Percentiles rank a stretch among this genome's conserved stretches.
Evolutionary conservation across 805 yeast genomes (phyloP).

Genomic region (Wickerhamomyces rabaulensis): DNA sequence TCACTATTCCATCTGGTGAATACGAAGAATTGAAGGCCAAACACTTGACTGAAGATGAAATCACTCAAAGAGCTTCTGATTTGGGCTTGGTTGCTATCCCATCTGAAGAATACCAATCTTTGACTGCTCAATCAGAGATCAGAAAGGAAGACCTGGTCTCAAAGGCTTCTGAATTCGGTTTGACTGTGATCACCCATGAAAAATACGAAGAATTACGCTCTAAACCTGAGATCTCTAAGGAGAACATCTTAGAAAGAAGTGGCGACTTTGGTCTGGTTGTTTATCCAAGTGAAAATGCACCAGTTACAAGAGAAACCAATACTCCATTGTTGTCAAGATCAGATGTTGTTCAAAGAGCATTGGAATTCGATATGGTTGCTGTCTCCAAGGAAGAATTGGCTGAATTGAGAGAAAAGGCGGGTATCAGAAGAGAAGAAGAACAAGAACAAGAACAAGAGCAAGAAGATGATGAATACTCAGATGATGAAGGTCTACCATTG

Average conservation of each 20-base stretch:
- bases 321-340: conserved; percentile 2
- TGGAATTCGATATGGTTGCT: conserved; percentile 29
- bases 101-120: not conserved
- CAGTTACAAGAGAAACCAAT: conserved; percentile 7
- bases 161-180: conserved; percentile 25
- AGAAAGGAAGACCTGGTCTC: conserved; percentile 9
- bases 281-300: conserved; percentile 20
- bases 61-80: not conserved
- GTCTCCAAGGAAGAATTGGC: conserved; percentile 31
- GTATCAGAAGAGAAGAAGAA: conserved; percentile 1
- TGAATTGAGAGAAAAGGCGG: conserved; percentile 23
- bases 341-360: conserved; percentile 23
- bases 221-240: not conserved
- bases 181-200: conserved; percentile 27
- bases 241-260: conserved; percentile 20
- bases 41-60: not conserved
- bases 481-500: conserved; percentile 2
- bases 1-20: not conserved
- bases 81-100: conserved; percentile 3
- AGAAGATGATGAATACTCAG: not conserved
- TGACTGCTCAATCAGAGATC: not conserved
- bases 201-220: conserved; percentile 23
- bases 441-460: conserved; percentile 6
- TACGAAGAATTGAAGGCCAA: not conserved
- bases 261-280: conserved; percentile 29